Evolutionary conservation across 192 early-diverging fungal genomes (phyloP), one percentile per base, ranked within the genome.

Genomic region (Backusella circina): DNA sequence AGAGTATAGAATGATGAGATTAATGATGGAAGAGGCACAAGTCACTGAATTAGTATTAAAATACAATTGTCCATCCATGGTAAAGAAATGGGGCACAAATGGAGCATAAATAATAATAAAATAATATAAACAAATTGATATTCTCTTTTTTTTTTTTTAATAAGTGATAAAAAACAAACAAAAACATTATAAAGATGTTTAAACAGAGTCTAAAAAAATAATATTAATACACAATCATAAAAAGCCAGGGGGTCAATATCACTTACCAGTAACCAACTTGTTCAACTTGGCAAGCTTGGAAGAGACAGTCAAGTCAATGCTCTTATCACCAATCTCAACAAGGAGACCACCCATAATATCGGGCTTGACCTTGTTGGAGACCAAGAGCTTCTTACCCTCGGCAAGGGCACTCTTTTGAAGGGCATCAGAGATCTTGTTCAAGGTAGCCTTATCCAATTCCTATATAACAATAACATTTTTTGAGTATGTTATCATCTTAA

Each of bases 291-390:
- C 90, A 80, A 99, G 88, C 84, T 94, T 96, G 87, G 94, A 91
- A 35, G 95, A 91, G 70, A 96, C 95, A 23, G 96, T 97, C 86
- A 99, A 92, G 85, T 99, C 97, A 79, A 99, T 97, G 79, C 96
- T 98, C 87, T 95, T 95, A 88, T 96, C 97, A 78, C 97, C 96
- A 84, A 97, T 87, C 85, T 99, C 97, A 70, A 99, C 92, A 81
- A 98, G 87, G 85, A 99, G 90, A 77, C 97, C 97, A 82, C 97
- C 97, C 72, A 99, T 81, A 78, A 99, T 94, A 83, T 88, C 84
- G 73, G 96, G 91, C 85, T 98, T 95, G 75, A 94, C 93, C 91
- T 94, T 95, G 89, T 92, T 95, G 80, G 88, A 86, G 73, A 99
- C 84, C 64, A 93, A 86, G 72, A 96, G 84, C 82, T 95, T 95